These are phyloP conservation scores for Coniferiporia sulphurascens DNA, from an alignment of 1,284 basidiomycete species.

Conservation along the genomic window DNA sequence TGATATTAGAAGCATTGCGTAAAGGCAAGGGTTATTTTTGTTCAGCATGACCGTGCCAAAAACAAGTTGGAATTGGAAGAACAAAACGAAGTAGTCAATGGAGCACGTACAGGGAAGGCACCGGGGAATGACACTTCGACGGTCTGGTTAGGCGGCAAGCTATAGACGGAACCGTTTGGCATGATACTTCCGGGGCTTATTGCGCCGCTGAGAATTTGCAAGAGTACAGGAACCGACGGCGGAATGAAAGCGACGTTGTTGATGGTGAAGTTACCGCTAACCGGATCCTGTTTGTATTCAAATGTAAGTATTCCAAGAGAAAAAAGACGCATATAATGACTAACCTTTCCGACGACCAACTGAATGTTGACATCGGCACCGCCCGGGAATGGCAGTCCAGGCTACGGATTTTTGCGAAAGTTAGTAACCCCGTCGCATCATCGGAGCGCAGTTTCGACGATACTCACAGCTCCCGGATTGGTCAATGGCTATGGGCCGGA, in stretches of 20 bases:
- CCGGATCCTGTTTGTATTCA: constrained; percentile 27
- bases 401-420: constrained; percentile 19
- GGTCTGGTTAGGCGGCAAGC: constrained; percentile 27
- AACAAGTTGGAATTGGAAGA: neutral
- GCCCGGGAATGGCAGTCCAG: constrained; percentile 30
- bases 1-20: constrained; percentile 32
- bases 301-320: neutral
- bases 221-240: constrained; percentile 31
- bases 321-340: constrained; percentile 4
- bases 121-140: constrained; percentile 33
- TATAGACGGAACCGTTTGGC: constrained; percentile 28
- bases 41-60: neutral
- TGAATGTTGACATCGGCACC: constrained; percentile 33
- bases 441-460: neutral
- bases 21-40: constrained; percentile 11
- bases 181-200: constrained; percentile 28
- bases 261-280: constrained; percentile 30
- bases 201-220: constrained; percentile 35
- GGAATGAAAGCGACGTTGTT: constrained; percentile 27
- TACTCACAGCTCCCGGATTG: constrained; percentile 18
- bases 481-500: constrained; percentile 10
- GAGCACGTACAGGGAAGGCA: constrained; percentile 4
- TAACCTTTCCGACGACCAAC: constrained; percentile 28
- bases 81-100: neutral
- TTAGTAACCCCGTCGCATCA: neutral